Evolutionary conservation across 139 green algal species (phyloP).

Genomic region (Chlorella sp.): DNA sequence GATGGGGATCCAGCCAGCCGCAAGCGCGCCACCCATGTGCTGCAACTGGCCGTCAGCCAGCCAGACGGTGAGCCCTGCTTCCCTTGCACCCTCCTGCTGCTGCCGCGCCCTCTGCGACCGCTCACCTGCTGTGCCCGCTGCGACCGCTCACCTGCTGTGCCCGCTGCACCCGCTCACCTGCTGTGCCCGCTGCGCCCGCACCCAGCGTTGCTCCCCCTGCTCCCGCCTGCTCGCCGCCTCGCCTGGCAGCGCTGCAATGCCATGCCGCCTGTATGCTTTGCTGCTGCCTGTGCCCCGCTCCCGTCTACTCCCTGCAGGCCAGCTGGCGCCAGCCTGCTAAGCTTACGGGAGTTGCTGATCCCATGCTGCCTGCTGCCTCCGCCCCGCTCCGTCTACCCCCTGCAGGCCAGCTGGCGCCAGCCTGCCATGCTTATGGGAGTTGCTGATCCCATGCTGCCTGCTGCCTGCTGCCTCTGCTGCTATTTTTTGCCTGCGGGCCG

Average conservation of each 20-base stretch:
- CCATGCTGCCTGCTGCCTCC: too few relatives aligned
- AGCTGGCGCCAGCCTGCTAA: too few relatives aligned
- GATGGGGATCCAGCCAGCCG: conserved; percentile 14
- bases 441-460: background rate
- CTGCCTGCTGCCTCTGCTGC: too few relatives aligned
- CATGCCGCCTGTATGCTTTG: too few relatives aligned
- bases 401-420: background rate
- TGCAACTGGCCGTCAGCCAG: background rate
- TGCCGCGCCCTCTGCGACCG: too few relatives aligned
- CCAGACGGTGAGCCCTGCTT: background rate
- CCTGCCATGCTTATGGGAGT: conserved; percentile 24
- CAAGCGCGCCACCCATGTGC: conserved; percentile 42
- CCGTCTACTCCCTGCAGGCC: too few relatives aligned
- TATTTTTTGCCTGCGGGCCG: too few relatives aligned
- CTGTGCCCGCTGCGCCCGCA: too few relatives aligned
- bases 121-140: too few relatives aligned
- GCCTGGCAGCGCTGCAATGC: background rate
- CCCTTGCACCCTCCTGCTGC: background rate
- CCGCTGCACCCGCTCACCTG: too few relatives aligned
- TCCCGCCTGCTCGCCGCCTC: background rate
- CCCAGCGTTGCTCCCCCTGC: background rate
- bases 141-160: too few relatives aligned
- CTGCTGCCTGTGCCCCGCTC: background rate
- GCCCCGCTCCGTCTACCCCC: background rate
- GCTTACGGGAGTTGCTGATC: too few relatives aligned